Percentiles rank a stretch among this genome's conserved stretches.
Evolutionary conservation across 2,329 filamentous ascomycete genomes (phyloP).

Genomic region (Colletotrichum cordylinicola): DNA sequence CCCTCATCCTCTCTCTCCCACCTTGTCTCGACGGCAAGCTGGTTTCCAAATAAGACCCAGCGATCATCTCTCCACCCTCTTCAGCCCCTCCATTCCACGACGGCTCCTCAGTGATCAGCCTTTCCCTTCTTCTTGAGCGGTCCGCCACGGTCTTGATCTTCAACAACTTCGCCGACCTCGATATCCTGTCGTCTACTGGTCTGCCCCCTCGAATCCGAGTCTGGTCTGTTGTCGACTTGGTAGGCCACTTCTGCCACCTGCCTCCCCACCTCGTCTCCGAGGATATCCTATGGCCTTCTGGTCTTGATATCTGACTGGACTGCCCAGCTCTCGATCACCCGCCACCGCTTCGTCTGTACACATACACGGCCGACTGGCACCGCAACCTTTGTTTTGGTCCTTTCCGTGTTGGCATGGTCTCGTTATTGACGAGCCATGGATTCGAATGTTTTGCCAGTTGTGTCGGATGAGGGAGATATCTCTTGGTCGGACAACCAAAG

Average conservation of each 20-base stretch:
- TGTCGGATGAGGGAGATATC: slow-evolving; percentile 46
- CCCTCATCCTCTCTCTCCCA: slow-evolving; percentile 8
- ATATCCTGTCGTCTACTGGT: background rate
- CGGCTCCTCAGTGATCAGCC: slow-evolving; percentile 10
- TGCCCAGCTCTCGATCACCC: background rate
- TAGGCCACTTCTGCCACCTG: background rate
- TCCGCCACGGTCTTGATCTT: slow-evolving; percentile 5
- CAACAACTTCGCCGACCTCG: background rate
- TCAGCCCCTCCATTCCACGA: slow-evolving; percentile 20
- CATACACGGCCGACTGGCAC: background rate
- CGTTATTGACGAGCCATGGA: slow-evolving; percentile 54
- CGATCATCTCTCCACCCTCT: slow-evolving; percentile 20
- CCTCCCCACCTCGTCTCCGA: background rate
- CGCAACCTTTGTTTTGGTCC: background rate
- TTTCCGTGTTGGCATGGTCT: slow-evolving; percentile 42
- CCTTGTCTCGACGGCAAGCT: slow-evolving; percentile 12
- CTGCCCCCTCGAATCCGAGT: background rate
- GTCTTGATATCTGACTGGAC: slow-evolving; percentile 17
- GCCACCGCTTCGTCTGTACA: background rate
- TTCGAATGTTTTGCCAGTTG: slow-evolving; percentile 42
- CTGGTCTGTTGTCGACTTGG: background rate
- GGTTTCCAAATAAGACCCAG: slow-evolving; percentile 19
- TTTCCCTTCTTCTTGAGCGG: slow-evolving; percentile 15
- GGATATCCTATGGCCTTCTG: background rate
- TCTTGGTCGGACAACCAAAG: slow-evolving; percentile 52